These are phyloP conservation scores for Dactylis glomerata DNA, from an alignment of 176 grass and related monocot species.

Conservation along the genomic window DNA sequence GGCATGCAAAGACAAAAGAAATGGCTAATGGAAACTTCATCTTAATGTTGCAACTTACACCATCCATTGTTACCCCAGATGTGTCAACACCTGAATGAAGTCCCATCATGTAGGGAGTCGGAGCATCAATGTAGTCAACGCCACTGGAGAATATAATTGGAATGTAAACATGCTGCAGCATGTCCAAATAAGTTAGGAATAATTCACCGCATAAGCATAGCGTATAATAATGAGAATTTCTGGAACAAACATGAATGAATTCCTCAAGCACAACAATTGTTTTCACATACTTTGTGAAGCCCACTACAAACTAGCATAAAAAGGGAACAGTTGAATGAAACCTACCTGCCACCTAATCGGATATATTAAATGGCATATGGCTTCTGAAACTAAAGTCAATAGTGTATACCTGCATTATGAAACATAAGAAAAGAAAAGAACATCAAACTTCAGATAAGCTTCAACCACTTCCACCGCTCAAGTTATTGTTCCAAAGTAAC, in stretches of 20 bases:
- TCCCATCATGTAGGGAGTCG: conserved; percentile 99
- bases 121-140: conserved; percentile 98
- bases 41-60: conserved; percentile 68
- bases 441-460: conserved; percentile 15
- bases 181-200: conserved; percentile 28
- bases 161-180: conserved; percentile 95
- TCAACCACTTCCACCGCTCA: conserved; percentile 5
- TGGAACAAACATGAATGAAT: conserved; percentile 23
- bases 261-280: conserved; percentile 21
- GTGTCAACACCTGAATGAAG: conserved; percentile 99
- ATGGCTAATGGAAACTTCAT: conserved; percentile 17
- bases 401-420: conserved; percentile 75
- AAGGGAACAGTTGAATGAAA: conserved; percentile 17
- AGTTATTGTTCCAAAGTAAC: conserved; percentile 18
- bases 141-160: conserved; percentile 99
- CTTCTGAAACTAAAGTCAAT: conserved; percentile 95
- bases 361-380: conserved; percentile 99
- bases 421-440: conserved; percentile 35
- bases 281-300: conserved; percentile 31
- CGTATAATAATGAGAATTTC: conserved; percentile 13
- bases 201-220: conserved; percentile 19
- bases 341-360: conserved; percentile 98
- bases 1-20: conserved; percentile 15
- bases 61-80: conserved; percentile 87
- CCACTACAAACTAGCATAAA: not conserved